Percentiles rank a stretch among this genome's conserved stretches.
These are phyloP conservation scores for Porpolomopsis calyptriformis DNA, from an alignment of 768 basidiomycete species.

Conservation along the genomic window DNA sequence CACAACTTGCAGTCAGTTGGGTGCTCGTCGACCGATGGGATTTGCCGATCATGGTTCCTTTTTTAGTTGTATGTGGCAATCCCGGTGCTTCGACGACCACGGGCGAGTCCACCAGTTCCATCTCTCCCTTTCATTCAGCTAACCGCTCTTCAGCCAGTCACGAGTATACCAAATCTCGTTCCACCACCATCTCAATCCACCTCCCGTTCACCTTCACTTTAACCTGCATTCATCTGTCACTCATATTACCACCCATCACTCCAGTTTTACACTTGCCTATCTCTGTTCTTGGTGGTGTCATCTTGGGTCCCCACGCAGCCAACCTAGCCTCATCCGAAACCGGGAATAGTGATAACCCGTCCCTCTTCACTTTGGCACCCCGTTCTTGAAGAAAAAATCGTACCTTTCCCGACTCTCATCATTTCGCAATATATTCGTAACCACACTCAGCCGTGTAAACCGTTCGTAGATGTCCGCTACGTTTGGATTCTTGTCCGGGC, in stretches of 20 bases:
- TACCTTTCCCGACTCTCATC: conserved; percentile 72
- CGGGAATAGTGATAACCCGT: conserved; percentile 95
- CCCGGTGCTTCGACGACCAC: conserved; percentile 44
- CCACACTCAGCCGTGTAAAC: conserved; percentile 85
- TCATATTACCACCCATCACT: no score
- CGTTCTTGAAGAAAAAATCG: conserved; percentile 95
- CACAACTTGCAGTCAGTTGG: no score
- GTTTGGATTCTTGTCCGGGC: conserved; percentile 92
- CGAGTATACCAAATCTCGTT: conserved; percentile 57
- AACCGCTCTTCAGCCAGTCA: not conserved
- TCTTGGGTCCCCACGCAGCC: conserved; percentile 76
- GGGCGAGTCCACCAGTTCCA: conserved; percentile 47
- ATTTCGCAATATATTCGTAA: conserved; percentile 71
- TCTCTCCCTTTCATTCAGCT: conserved; percentile 55
- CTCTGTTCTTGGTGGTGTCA: conserved; percentile 55
- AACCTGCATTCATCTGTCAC: no score
- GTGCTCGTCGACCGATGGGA: no score
- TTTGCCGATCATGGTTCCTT: not conserved
- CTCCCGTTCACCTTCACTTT: no score
- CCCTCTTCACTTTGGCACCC: conserved; percentile 93
- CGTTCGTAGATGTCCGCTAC: conserved; percentile 76
- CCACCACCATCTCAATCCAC: conserved; percentile 74
- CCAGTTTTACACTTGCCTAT: conserved; percentile 68
- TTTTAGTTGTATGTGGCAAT: not conserved
- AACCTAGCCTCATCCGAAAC: conserved; percentile 78